Percentiles rank a stretch among this genome's conserved stretches.
Conservation (phyloP, 2,329 filamentous ascomycete genomes). For the Pestalotiopsis sp. region DNA sequence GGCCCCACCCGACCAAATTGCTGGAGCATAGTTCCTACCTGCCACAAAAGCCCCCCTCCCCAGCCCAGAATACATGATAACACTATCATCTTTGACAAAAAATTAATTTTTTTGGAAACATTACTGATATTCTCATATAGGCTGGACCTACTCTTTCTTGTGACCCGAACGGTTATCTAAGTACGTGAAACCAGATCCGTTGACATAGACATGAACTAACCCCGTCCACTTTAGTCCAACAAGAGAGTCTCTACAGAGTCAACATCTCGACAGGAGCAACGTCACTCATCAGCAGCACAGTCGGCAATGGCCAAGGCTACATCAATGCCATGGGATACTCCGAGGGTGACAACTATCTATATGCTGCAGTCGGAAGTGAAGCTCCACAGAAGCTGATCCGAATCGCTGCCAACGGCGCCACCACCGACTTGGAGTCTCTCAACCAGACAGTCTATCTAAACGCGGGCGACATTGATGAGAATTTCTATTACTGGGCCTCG, state of each 20-base stretch:
- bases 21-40: too few species aligned
- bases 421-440: background rate
- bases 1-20: too few species aligned
- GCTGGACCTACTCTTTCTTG: conserved; percentile 1
- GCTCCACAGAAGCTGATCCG: conserved; percentile 12
- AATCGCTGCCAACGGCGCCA: conserved; percentile 15
- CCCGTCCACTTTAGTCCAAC: background rate
- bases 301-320: conserved; percentile 4
- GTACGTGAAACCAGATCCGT: background rate
- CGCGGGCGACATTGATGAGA: background rate
- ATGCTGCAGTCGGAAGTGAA: conserved; percentile 8
- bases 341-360: conserved; percentile 19
- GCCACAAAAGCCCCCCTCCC: too few species aligned
- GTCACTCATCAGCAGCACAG: conserved; percentile 1
- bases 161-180: conserved; percentile 18
- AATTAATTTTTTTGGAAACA: background rate
- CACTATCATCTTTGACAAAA: too few species aligned
- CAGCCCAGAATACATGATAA: too few species aligned
- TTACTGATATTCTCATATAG: background rate
- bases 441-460: background rate
- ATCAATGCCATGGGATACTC: conserved; percentile 19
- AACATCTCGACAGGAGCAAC: conserved; percentile 12
- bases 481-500: background rate
- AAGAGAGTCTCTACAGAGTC: conserved; percentile 14
- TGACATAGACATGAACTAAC: background rate